phyloP scores from a whole-genome alignment of 768 basidiomycete species.

The Phaeotremella skinneri region DNA sequence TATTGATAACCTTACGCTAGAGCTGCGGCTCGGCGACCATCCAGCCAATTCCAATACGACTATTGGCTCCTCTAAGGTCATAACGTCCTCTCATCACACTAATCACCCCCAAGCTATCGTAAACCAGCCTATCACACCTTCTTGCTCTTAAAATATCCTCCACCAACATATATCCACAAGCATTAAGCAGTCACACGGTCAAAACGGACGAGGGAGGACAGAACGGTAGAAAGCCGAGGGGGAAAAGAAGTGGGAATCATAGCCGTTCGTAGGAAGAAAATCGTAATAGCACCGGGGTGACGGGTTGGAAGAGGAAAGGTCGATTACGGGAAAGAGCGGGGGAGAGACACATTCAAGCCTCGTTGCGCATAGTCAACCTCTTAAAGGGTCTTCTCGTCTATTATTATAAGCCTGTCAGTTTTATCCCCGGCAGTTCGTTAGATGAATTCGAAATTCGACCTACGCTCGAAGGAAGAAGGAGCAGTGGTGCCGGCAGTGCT shows the following conservation, averaged over 20 bases:
- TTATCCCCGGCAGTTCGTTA: neutral
- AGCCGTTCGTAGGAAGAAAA: neutral
- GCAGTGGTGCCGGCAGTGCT: constrained; percentile 44
- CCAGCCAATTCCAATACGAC: no score
- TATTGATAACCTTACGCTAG: no score
- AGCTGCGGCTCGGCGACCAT: no score
- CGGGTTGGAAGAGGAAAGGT: neutral
- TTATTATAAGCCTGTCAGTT: neutral
- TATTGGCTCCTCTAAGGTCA: no score
- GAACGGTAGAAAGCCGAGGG: neutral
- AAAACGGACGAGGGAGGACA: no score
- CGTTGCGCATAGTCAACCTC: neutral
- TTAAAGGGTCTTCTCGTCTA: constrained; percentile 51
- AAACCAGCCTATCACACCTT: no score
- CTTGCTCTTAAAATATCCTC: no score
- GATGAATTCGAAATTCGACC: constrained; percentile 16
- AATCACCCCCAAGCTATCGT: no score
- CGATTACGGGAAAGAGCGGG: neutral
- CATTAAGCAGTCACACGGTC: no score
- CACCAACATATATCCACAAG: no score
- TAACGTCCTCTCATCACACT: no score
- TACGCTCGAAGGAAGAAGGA: constrained; percentile 50
- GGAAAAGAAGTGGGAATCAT: neutral
- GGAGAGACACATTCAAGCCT: no score
- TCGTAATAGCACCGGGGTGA: neutral